phyloP scores from a whole-genome alignment of 2,329 filamentous ascomycete species.

The Phaeophleospora eucalypticola region DNA sequence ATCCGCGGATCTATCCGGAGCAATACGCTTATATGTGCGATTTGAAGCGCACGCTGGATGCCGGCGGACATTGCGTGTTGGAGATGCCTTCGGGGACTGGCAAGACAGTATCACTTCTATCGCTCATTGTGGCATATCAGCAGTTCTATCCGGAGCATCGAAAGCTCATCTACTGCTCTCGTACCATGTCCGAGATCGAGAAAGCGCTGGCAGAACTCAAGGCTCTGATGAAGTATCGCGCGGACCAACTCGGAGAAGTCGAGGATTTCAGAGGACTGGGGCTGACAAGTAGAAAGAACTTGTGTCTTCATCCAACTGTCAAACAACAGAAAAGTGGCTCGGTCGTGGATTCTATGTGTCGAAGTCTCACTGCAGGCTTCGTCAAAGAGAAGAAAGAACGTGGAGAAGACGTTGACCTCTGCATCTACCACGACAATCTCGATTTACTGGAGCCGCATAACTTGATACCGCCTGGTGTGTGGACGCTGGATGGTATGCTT shows the following conservation, averaged over 20 bases:
- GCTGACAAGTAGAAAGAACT: slow-evolving; percentile 91
- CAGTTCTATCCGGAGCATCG: slow-evolving; percentile 87
- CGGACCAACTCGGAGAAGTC: slow-evolving; percentile 79
- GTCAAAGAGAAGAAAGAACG: slow-evolving; percentile 96
- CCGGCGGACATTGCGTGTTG: slow-evolving; percentile 88
- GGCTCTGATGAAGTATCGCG: slow-evolving; percentile 88
- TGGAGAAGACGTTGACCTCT: slow-evolving; percentile 89
- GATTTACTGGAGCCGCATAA: slow-evolving; percentile 94
- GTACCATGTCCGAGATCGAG: slow-evolving; percentile 99
- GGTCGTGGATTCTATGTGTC: slow-evolving; percentile 91
- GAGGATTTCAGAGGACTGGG: slow-evolving; percentile 93
- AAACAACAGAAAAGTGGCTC: slow-evolving; percentile 93
- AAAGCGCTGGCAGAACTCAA: slow-evolving; percentile 92
- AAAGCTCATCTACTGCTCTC: slow-evolving; percentile 97
- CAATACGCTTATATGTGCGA: slow-evolving; percentile 81
- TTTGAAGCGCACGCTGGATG: slow-evolving; percentile 85
- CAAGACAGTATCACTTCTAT: slow-evolving; percentile 92
- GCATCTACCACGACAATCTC: slow-evolving; percentile 97
- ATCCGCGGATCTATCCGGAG: slow-evolving; percentile 69
- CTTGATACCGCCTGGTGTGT: slow-evolving; percentile 88
- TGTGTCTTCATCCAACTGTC: slow-evolving; percentile 93
- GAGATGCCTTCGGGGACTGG: slow-evolving; percentile 99
- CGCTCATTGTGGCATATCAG: slow-evolving; percentile 94
- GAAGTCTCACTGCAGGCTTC: slow-evolving; percentile 92
- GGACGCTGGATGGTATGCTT: slow-evolving; percentile 85